Conservation (phyloP, 2,329 filamentous ascomycete genomes). For the Penicillium sp. region DNA sequence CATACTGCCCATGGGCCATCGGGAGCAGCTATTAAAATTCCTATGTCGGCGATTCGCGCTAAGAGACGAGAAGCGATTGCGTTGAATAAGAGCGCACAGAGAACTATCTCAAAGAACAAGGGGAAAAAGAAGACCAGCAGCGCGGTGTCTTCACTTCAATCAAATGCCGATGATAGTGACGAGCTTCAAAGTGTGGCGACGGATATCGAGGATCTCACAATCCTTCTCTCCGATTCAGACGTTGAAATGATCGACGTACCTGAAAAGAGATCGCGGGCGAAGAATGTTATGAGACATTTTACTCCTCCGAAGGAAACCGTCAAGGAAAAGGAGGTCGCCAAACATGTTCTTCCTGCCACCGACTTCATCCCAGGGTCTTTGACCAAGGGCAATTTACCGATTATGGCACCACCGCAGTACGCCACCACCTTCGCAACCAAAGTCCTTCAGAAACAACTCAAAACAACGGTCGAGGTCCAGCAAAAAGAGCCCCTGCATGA, state of each 20-base stretch:
- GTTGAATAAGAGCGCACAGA: not conserved
- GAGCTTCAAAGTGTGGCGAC: constrained; percentile 50
- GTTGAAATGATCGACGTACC: constrained; percentile 6
- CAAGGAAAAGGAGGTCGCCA: constrained; percentile 2
- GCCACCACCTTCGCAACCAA: constrained; percentile 62
- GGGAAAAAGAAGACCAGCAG: constrained; percentile 13
- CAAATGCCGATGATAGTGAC: constrained; percentile 21
- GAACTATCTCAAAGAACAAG: constrained; percentile 24
- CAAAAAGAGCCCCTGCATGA: constrained; percentile 58
- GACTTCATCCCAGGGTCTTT: constrained; percentile 68
- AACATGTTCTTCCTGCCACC: constrained; percentile 36
- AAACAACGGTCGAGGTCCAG: constrained; percentile 63
- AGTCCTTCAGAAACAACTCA: constrained; percentile 64
- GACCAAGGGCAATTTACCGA: constrained; percentile 59
- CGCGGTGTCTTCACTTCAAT: not conserved
- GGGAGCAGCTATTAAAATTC: constrained; percentile 47
- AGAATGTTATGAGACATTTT: not conserved
- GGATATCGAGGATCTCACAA: constrained; percentile 46
- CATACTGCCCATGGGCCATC: constrained; percentile 43
- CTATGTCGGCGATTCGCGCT: constrained; percentile 50
- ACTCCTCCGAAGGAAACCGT: not conserved
- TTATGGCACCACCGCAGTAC: constrained; percentile 65
- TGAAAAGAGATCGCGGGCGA: not conserved
- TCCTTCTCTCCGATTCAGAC: constrained; percentile 40
- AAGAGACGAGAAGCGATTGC: constrained; percentile 36